Conservation (phyloP, 2,329 filamentous ascomycete species). For the Ceratocystis destructans region DNA sequence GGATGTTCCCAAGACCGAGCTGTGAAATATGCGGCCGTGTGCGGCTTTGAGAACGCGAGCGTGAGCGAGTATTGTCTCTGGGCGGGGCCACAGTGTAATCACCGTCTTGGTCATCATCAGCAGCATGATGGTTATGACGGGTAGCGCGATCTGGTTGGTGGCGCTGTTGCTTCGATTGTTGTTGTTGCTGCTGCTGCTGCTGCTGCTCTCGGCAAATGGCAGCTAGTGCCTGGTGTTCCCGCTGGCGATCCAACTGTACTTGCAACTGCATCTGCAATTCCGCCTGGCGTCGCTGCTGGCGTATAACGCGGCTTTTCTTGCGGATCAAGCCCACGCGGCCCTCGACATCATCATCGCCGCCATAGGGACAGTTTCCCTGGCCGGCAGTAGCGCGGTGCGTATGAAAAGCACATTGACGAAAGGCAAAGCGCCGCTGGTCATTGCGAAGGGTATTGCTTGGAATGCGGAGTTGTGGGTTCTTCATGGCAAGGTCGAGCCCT, state of each 20-base stretch:
- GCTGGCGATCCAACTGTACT: slow-evolving; percentile 5
- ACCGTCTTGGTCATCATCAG: neutral
- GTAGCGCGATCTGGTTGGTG: neutral
- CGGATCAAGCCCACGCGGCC: slow-evolving; percentile 14
- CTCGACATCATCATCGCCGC: slow-evolving; percentile 17
- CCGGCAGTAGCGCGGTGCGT: slow-evolving; percentile 42
- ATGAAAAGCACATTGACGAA: slow-evolving; percentile 47
- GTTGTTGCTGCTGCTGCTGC: neutral
- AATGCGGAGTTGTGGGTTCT: slow-evolving; percentile 47
- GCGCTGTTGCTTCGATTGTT: neutral
- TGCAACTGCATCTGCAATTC: slow-evolving; percentile 10
- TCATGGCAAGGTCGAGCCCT: slow-evolving; percentile 39
- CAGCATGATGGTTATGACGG: neutral
- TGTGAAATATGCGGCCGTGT: slow-evolving; percentile 2
- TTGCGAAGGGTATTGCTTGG: slow-evolving; percentile 41
- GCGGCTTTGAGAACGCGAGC: slow-evolving; percentile 1
- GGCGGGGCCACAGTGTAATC: neutral
- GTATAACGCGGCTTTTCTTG: slow-evolving; percentile 12
- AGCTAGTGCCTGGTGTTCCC: slow-evolving; percentile 6
- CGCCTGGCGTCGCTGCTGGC: slow-evolving; percentile 12
- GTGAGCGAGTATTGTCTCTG: neutral
- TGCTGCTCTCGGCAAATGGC: neutral
- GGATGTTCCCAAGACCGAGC: slow-evolving; percentile 11
- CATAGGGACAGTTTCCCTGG: slow-evolving; percentile 40
- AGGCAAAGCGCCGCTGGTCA: slow-evolving; percentile 46